Evolutionary conservation across 1,284 basidiomycete genomes (phyloP).

Genomic region (Ceratobasidium sp.): DNA sequence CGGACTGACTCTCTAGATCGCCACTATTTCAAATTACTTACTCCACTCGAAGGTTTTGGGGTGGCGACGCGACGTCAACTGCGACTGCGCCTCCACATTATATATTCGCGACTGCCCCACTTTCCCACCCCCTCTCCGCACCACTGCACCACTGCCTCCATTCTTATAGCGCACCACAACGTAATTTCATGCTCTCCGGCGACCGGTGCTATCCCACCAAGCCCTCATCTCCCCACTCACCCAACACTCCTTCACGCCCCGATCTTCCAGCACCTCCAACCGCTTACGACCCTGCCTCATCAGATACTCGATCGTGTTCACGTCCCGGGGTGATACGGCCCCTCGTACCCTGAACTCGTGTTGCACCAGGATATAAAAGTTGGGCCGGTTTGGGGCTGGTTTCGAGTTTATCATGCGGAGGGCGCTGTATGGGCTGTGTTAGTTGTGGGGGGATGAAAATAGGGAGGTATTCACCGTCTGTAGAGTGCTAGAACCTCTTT

Average conservation of each 20-base stretch:
- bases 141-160: no score
- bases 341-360: slow-evolving; percentile 75
- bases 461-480: slow-evolving; percentile 40
- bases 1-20: no score
- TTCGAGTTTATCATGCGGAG: slow-evolving; percentile 80
- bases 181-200: no score
- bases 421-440: slow-evolving; percentile 64
- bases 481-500: slow-evolving; percentile 49
- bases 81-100: no score
- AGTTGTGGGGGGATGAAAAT: neutral
- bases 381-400: slow-evolving; percentile 68
- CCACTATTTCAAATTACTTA: no score
- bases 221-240: slow-evolving; percentile 75
- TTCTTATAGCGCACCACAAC: no score
- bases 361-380: slow-evolving; percentile 76
- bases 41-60: no score
- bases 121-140: no score
- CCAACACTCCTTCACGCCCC: slow-evolving; percentile 77
- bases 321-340: slow-evolving; percentile 72
- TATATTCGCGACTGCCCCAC: no score
- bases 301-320: slow-evolving; percentile 78
- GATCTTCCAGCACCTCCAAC: slow-evolving; percentile 76
- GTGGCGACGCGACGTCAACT: no score
- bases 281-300: slow-evolving; percentile 74
- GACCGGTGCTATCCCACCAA: slow-evolving; percentile 62